These are phyloP conservation scores for Tuber microsphaerosporum DNA, from an alignment of 495 filamentous ascomycete genomes.

Conservation along the genomic window DNA sequence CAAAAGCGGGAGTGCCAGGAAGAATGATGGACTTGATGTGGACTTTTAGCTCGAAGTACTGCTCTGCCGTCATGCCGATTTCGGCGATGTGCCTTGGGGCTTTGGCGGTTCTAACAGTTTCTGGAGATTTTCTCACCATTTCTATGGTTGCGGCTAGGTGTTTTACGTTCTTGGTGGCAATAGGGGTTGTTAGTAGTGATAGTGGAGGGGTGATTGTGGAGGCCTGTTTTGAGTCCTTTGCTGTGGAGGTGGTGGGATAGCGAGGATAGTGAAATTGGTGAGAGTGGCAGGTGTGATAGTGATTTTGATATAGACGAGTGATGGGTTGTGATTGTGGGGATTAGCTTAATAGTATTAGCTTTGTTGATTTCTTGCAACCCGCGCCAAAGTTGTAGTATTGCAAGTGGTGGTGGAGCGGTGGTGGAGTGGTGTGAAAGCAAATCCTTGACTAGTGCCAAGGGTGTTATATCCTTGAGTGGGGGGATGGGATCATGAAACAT, in stretches of 20 bases:
- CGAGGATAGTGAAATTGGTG: neutral
- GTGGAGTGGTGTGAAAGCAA: neutral
- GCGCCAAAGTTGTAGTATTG: neutral
- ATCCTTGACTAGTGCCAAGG: neutral
- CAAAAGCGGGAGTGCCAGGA: neutral
- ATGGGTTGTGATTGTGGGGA: neutral
- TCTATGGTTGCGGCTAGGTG: neutral
- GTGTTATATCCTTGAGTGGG: neutral
- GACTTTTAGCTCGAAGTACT: too few relatives aligned
- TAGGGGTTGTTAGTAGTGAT: neutral
- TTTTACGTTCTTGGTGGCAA: neutral
- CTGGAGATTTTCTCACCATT: neutral
- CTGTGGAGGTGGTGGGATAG: neutral
- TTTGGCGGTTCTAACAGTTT: neutral
- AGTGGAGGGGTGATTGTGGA: neutral
- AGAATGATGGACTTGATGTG: neutral
- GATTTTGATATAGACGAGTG: neutral
- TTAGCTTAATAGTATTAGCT: neutral
- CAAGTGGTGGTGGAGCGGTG: neutral
- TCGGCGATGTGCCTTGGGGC: neutral
- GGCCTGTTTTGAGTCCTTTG: neutral
- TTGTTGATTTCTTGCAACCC: neutral
- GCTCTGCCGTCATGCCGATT: neutral
- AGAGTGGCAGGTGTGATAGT: neutral
- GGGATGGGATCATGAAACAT: neutral